A percentile compares a stretch with the other conserved stretches of the same genome.
Conservation (phyloP, 164 flowering plant species). For the Annona squamosa region DNA sequence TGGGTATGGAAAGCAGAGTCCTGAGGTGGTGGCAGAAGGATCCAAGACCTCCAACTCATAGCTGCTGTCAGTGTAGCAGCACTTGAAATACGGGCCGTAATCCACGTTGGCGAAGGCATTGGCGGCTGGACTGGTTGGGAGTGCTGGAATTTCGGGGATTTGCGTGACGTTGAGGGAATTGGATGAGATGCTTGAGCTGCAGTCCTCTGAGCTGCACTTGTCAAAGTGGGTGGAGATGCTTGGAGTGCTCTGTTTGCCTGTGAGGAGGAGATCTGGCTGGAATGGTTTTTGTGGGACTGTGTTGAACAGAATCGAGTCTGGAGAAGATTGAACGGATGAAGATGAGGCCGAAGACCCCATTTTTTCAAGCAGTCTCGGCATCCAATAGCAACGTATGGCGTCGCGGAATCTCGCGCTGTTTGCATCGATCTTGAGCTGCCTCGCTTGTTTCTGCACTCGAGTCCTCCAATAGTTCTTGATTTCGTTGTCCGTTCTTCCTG, state of each 20-base stretch:
- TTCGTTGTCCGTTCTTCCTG: constrained; percentile 90
- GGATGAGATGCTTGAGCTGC: constrained; percentile 21
- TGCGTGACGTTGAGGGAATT: constrained; percentile 21
- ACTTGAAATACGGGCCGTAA: constrained; percentile 11
- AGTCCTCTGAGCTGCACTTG: constrained; percentile 15
- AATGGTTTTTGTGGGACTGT: constrained; percentile 10
- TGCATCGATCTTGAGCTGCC: constrained; percentile 51
- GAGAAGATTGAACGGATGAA: not conserved
- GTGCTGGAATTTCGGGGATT: constrained; percentile 24
- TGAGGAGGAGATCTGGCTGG: constrained; percentile 4
- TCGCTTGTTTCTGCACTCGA: constrained; percentile 67
- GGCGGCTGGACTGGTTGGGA: constrained; percentile 18
- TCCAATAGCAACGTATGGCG: constrained; percentile 42
- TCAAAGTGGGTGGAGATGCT: not conserved
- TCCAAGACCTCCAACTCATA: constrained; percentile 28
- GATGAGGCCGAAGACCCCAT: constrained; percentile 25
- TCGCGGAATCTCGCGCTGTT: constrained; percentile 49
- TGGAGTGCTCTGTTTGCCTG: not conserved
- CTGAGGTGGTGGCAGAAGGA: constrained; percentile 22
- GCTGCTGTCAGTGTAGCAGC: constrained; percentile 16
- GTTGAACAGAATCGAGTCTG: constrained; percentile 8
- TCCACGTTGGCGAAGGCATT: constrained; percentile 5
- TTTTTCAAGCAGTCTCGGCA: constrained; percentile 64
- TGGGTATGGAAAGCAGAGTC: constrained; percentile 7
- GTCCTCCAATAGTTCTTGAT: constrained; percentile 95